A percentile compares a stretch with the other conserved stretches of the same genome.
These are phyloP conservation scores for Lactarius sanguifluus DNA, from an alignment of 768 basidiomycete species.

Conservation along the genomic window DNA sequence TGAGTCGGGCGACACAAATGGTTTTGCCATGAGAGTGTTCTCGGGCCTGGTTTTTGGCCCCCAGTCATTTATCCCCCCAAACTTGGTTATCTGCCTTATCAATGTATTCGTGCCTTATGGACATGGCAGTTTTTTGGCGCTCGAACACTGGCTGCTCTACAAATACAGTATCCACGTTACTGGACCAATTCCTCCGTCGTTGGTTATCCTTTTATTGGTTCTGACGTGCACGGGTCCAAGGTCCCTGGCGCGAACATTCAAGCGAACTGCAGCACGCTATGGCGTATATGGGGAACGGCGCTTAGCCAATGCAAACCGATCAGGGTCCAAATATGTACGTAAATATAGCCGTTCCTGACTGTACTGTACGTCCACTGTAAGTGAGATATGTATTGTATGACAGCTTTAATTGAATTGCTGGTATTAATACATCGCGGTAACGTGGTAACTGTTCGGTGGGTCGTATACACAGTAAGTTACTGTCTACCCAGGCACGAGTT, in stretches of 20 bases:
- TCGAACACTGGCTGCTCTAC: background rate
- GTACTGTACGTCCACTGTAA: background rate
- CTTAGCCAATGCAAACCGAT: background rate
- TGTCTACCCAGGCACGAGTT: background rate
- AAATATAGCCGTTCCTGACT: constrained; percentile 2
- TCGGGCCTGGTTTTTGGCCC: background rate
- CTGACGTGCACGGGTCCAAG: background rate
- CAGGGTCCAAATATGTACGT: background rate
- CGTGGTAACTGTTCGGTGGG: no score
- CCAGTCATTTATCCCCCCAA: background rate
- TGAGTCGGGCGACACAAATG: background rate
- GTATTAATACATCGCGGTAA: no score
- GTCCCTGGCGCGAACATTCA: background rate
- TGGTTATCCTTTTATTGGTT: background rate
- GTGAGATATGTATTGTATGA: background rate
- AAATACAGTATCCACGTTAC: background rate
- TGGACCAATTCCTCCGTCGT: background rate
- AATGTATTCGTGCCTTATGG: background rate
- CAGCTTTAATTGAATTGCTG: background rate
- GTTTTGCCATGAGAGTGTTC: background rate
- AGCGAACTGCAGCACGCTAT: background rate
- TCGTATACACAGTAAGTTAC: background rate
- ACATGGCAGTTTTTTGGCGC: background rate
- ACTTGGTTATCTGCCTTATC: background rate
- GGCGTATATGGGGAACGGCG: background rate